phyloP scores from a whole-genome alignment of 441 rosid species.

The Gossypium trilobum region DNA sequence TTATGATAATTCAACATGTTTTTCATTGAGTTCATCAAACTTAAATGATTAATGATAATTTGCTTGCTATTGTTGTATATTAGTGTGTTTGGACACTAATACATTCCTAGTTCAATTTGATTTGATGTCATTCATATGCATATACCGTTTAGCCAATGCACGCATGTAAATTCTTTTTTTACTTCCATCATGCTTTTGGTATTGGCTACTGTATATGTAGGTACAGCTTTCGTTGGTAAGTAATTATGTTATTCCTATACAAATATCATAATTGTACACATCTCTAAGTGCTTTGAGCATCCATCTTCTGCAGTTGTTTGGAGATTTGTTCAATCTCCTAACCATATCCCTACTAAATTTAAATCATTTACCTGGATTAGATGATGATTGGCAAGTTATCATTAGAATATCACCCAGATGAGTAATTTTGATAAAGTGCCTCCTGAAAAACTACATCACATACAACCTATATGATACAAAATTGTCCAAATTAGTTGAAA shows the following conservation, averaged over 20 bases:
- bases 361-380: not conserved
- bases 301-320: not conserved
- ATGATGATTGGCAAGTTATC: slow-evolving; percentile 1
- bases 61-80: not conserved
- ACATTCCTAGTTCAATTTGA: not conserved
- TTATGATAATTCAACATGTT: not conserved
- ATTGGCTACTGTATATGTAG: not conserved
- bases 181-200: not conserved
- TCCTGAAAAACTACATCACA: not conserved
- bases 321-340: not conserved
- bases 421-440: not conserved
- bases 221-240: not conserved
- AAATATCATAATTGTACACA: not conserved
- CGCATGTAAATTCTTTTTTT: not conserved
- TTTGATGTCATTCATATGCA: not conserved
- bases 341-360: not conserved
- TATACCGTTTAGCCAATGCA: not conserved
- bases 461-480: not conserved
- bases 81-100: not conserved
- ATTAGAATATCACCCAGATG: not conserved
- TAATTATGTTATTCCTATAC: not conserved
- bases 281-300: not conserved
- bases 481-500: not conserved
- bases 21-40: not conserved
- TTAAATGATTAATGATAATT: not conserved